phyloP scores from a whole-genome alignment of 192 early-diverging fungal species.

The Mycoemilia scoparia region DNA sequence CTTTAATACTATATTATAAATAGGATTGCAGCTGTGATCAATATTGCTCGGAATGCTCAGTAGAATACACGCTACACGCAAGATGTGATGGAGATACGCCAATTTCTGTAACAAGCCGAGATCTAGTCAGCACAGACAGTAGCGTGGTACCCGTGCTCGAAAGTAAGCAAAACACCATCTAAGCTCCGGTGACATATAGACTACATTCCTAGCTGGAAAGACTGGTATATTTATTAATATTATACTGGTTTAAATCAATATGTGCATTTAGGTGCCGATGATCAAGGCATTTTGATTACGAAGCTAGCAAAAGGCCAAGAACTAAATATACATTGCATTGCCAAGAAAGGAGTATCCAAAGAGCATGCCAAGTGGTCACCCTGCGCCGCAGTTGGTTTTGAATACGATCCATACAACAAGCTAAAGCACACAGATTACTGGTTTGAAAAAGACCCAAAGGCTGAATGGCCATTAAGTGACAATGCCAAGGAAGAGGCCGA shows the following conservation, averaged over 20 bases:
- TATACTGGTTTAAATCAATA: conserved; percentile 2
- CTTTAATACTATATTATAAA: background rate
- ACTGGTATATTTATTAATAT: conserved; percentile 3
- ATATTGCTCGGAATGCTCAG: conserved; percentile 81
- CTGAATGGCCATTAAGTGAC: conserved; percentile 65
- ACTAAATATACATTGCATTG: conserved; percentile 73
- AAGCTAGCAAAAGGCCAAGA: conserved; percentile 89
- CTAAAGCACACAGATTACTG: conserved; percentile 81
- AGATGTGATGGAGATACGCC: conserved; percentile 65
- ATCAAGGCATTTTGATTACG: conserved; percentile 61
- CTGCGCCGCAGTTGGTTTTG: conserved; percentile 71
- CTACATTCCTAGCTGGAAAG: conserved; percentile 5
- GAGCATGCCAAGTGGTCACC: conserved; percentile 98
- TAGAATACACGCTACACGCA: conserved; percentile 70
- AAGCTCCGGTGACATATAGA: background rate
- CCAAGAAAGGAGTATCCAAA: conserved; percentile 93
- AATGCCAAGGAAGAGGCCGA: conserved; percentile 43
- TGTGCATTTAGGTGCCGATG: too few species aligned
- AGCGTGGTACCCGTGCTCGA: conserved; percentile 46
- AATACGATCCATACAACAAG: conserved; percentile 94
- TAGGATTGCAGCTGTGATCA: conserved; percentile 53
- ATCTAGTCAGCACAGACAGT: conserved; percentile 59
- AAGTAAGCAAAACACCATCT: too few species aligned
- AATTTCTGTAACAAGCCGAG: conserved; percentile 60
- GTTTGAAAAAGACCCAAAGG: conserved; percentile 68